Evolutionary conservation across 257 asterid species (phyloP).

Genomic region (Capsicum chinense): DNA sequence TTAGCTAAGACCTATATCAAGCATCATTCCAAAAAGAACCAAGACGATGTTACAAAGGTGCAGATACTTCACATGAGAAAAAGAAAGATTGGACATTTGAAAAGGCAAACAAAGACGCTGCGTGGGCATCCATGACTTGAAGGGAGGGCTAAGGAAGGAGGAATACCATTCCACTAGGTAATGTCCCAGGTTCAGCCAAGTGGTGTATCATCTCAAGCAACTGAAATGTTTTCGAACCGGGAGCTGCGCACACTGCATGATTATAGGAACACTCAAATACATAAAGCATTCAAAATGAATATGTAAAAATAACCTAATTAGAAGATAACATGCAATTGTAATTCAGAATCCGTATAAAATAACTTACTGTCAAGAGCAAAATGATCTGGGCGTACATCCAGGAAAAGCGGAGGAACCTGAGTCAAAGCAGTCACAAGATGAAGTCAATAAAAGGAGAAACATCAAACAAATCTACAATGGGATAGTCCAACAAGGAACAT

Average conservation of each 20-base stretch:
- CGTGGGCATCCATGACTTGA: not conserved
- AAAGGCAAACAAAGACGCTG: not conserved
- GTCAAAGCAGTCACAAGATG: conserved; percentile 35
- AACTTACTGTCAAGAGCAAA: conserved; percentile 83
- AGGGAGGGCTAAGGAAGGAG: conserved; percentile 29
- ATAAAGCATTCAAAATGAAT: conserved; percentile 25
- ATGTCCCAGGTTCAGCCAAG: conserved; percentile 59
- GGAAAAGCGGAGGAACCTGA: conserved; percentile 84
- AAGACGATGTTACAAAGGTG: not conserved
- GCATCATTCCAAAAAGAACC: not conserved
- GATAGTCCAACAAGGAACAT: conserved; percentile 19
- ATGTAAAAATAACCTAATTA: conserved; percentile 10
- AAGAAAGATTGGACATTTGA: not conserved
- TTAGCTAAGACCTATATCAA: conserved; percentile 65
- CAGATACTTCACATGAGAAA: not conserved
- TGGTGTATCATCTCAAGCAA: conserved; percentile 82
- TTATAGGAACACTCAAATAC: conserved; percentile 39
- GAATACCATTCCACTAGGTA: conserved; percentile 75
- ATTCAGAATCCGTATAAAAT: conserved; percentile 26
- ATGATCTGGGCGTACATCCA: conserved; percentile 75
- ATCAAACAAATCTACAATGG: not conserved
- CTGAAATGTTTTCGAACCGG: conserved; percentile 82
- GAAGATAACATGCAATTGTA: conserved; percentile 28
- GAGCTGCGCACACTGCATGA: conserved; percentile 87
- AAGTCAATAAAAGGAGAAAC: not conserved